phyloP scores from a whole-genome alignment of 2,329 filamentous ascomycete species.

The Penicillium griseofulvum region DNA sequence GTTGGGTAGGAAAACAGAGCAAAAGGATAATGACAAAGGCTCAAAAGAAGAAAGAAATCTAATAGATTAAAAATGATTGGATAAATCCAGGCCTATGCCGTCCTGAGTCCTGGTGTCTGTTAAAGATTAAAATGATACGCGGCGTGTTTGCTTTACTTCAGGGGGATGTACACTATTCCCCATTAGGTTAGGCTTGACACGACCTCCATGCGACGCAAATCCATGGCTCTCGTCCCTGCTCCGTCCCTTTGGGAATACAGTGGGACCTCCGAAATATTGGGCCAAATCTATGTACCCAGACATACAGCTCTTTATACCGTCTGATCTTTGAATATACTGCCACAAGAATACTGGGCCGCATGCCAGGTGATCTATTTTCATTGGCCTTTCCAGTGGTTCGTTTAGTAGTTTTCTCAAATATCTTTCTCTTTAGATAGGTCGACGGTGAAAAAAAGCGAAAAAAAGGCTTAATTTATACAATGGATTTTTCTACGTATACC shows the following conservation, averaged over 20 bases:
- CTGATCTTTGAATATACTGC: no score
- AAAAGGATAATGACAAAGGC: slow-evolving; percentile 1
- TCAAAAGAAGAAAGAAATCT: slow-evolving; percentile 8
- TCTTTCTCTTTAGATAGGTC: no score
- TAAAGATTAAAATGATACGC: slow-evolving; percentile 20
- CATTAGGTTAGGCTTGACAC: slow-evolving; percentile 16
- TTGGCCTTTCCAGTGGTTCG: no score
- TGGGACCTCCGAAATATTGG: no score
- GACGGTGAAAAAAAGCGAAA: no score
- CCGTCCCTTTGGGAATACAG: slow-evolving; percentile 8
- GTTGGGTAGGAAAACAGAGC: not conserved
- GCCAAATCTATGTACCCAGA: no score
- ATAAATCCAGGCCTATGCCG: slow-evolving; percentile 6
- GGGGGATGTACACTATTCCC: slow-evolving; percentile 21
- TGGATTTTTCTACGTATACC: no score
- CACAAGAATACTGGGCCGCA: no score
- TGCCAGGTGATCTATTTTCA: no score
- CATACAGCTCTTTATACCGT: no score
- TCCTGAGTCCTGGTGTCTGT: slow-evolving; percentile 1
- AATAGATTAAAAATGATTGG: slow-evolving; percentile 18
- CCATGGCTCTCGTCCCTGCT: slow-evolving; percentile 13
- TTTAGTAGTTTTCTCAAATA: no score
- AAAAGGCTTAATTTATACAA: no score
- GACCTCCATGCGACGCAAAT: slow-evolving; percentile 19
- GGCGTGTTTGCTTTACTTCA: slow-evolving; percentile 26